These are phyloP conservation scores for Metschnikowia borealis DNA, from an alignment of 805 yeast genomes.

Conservation along the genomic window DNA sequence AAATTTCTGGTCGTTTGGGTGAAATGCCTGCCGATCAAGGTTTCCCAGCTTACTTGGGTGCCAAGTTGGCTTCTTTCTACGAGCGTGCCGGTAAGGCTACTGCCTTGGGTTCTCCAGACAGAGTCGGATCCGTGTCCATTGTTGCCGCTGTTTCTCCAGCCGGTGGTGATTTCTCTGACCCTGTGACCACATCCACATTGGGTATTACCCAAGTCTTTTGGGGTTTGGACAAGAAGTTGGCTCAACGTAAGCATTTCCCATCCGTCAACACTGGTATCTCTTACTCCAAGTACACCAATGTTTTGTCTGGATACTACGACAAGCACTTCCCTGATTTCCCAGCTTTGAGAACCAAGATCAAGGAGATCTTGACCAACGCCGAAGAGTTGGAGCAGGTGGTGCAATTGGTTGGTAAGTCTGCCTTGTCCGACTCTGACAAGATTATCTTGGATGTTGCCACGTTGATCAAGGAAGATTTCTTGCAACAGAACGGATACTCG, in stretches of 20 bases:
- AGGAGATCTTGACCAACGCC: slow-evolving; percentile 92
- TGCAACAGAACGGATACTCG: slow-evolving; percentile 99
- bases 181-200: slow-evolving; percentile 95
- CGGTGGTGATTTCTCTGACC: slow-evolving; percentile 99
- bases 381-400: slow-evolving; percentile 99
- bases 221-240: slow-evolving; percentile 98
- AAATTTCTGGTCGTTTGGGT: slow-evolving; percentile 99
- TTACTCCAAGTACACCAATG: slow-evolving; percentile 84
- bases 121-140: slow-evolving; percentile 97
- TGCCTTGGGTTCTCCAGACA: slow-evolving; percentile 93
- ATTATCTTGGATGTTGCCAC: slow-evolving; percentile 90
- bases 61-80: slow-evolving; percentile 96
- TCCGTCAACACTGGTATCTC: slow-evolving; percentile 95
- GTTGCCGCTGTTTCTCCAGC: slow-evolving; percentile 99
- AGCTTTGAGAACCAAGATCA: slow-evolving; percentile 80
- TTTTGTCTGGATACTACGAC: slow-evolving; percentile 78
- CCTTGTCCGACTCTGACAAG: slow-evolving; percentile 93
- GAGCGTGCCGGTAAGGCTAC: slow-evolving; percentile 98
- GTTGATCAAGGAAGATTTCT: slow-evolving; percentile 93
- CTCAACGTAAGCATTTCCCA: slow-evolving; percentile 99
- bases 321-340: slow-evolving; percentile 89
- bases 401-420: slow-evolving; percentile 98
- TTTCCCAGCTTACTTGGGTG: slow-evolving; percentile 99
- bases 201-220: slow-evolving; percentile 99
- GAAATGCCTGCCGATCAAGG: slow-evolving; percentile 99